Base-by-base conservation (phyloP, 495 filamentous ascomycete genomes). In the Aspergillus heteromorphus region DNA sequence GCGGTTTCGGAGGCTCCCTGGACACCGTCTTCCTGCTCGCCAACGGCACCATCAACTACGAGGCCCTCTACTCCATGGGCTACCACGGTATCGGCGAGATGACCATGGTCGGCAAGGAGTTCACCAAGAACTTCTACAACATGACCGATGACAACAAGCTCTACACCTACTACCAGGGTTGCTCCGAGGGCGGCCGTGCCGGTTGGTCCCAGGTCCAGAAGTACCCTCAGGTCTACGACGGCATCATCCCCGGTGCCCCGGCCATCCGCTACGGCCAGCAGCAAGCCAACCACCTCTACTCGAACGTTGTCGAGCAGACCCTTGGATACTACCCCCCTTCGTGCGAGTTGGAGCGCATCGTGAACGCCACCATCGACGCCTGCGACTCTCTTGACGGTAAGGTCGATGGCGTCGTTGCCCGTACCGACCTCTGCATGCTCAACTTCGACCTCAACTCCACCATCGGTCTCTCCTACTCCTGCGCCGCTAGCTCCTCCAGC, bases 291-390 rank as follows among this genome's bases (percentile, higher is more conserved):
- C 41, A 45, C 19, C 41, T 45, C 19, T 45, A 23, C 18, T 19
- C 41, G 6, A 23, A 82, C 16, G 86, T 89, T 62, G 86, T 89
- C 72, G 89, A 89, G 77, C 80, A 86, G 71, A 90, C 72, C 0
- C 73, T 90, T 4, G 86, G 89, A 67, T 90, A 90, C 61, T 85
- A 88, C 64, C 84, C 87, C 11, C 82, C 87, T 0, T 77, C 88
- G 76, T 90, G 4, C 77, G 87, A 90, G 67, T 78, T 90, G n/a
- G 87, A 88, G 63, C 85, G 89, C 65, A 87, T 86, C 6, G 72
- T 90, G 47, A 80, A 80, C 41, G 82, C 83, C 7, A 86, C 85
- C 4, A 75, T 89, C 23, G 61, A 64, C 1, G 68, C 69, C 18
- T 82, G 79, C 40, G 78, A 82, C 54, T 23, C 62, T 11, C 59